These are phyloP conservation scores for Whalleya microplaca DNA, from an alignment of 2,329 filamentous ascomycete species.

Conservation along the genomic window DNA sequence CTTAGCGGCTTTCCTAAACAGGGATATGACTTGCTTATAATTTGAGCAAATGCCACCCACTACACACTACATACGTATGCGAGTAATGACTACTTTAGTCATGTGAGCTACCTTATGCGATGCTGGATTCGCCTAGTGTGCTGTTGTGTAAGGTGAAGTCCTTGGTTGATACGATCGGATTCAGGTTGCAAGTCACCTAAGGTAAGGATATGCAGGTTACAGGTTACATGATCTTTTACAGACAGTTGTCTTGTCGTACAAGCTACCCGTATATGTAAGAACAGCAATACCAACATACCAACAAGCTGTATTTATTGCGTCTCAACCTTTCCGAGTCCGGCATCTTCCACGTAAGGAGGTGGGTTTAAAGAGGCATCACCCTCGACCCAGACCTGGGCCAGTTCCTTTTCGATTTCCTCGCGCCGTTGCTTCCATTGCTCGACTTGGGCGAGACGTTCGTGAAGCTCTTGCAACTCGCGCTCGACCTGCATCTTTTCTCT, in stretches of 20 bases:
- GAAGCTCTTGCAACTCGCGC: slow-evolving; percentile 83
- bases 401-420: slow-evolving; percentile 80
- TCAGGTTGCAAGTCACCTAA: too few relatives aligned
- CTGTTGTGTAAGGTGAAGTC: neutral
- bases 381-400: slow-evolving; percentile 67
- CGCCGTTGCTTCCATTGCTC: slow-evolving; percentile 80
- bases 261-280: neutral
- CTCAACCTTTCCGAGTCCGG: slow-evolving; percentile 14
- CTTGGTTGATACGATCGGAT: too few relatives aligned
- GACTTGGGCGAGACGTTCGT: slow-evolving; percentile 78
- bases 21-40: neutral
- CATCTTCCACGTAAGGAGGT: slow-evolving; percentile 46
- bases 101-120: neutral
- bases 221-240: neutral
- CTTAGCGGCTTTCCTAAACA: neutral
- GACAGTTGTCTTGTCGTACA: neutral
- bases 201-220: neutral
- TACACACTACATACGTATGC: neutral
- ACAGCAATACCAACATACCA: neutral
- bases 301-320: slow-evolving; percentile 1
- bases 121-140: neutral
- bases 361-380: slow-evolving; percentile 50
- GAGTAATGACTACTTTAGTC: neutral
- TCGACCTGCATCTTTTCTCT: slow-evolving; percentile 92
- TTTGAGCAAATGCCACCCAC: neutral